A percentile compares a stretch with the other conserved stretches of the same genome.
Evolutionary conservation across 192 early-diverging fungal genomes (phyloP).

Genomic region (Dimargaris verticillata): DNA sequence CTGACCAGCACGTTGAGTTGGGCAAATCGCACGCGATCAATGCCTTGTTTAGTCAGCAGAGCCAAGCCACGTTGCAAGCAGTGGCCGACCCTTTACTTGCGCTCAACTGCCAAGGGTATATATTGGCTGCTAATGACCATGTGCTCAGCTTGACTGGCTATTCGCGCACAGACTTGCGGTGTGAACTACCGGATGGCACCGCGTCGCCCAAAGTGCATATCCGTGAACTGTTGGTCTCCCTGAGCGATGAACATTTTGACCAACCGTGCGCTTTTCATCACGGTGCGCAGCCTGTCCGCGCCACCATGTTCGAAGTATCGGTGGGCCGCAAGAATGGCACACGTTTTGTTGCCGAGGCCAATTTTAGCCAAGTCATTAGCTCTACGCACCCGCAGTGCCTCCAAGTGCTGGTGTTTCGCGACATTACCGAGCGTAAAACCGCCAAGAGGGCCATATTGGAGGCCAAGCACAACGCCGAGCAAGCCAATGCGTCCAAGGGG

Average conservation of each 20-base stretch:
- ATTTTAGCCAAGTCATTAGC: slow-evolving; percentile 17
- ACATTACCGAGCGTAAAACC: slow-evolving; percentile 13
- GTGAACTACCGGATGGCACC: background rate
- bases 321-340: slow-evolving; percentile 14
- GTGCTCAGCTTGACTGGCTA: slow-evolving; percentile 9
- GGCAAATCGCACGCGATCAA: slow-evolving; percentile 5
- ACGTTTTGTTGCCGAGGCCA: slow-evolving; percentile 16
- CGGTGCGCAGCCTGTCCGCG: slow-evolving; percentile 2
- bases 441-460: slow-evolving; percentile 13
- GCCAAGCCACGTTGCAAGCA: slow-evolving; percentile 8
- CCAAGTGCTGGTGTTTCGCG: slow-evolving; percentile 19
- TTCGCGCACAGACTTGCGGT: background rate
- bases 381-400: slow-evolving; percentile 13
- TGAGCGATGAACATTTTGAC: background rate
- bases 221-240: slow-evolving; percentile 1
- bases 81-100: slow-evolving; percentile 10
- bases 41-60: slow-evolving; percentile 6
- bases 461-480: slow-evolving; percentile 19
- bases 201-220: background rate
- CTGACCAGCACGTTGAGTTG: slow-evolving; percentile 1
- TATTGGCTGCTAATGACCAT: slow-evolving; percentile 1
- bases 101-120: slow-evolving; percentile 7
- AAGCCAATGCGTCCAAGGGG: slow-evolving; percentile 12
- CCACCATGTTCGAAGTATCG: slow-evolving; percentile 13
- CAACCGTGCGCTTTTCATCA: slow-evolving; percentile 4